Conservation (phyloP, 768 basidiomycete species). For the Hypsizygus marmoreus region DNA sequence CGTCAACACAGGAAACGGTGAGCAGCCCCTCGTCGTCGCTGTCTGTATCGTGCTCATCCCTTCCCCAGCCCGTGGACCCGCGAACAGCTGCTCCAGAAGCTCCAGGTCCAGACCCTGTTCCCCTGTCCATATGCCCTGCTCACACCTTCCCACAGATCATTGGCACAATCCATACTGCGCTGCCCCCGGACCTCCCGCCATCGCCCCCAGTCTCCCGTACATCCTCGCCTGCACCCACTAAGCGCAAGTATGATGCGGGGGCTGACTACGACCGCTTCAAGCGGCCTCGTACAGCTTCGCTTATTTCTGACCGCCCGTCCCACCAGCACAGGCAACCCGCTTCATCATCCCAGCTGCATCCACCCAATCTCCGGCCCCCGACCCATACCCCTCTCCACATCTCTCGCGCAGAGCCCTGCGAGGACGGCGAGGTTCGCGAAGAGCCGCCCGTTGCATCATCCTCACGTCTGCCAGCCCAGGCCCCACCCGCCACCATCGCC, state of each 20-base stretch:
- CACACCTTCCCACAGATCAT: constrained; percentile 35
- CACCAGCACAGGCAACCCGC: constrained; percentile 22
- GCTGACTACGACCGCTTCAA: constrained; percentile 45
- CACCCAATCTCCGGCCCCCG: constrained; percentile 28
- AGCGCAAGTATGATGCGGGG: constrained; percentile 48
- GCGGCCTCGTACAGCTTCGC: constrained; percentile 42
- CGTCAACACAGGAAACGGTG: constrained; percentile 37
- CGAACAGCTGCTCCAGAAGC: constrained; percentile 49
- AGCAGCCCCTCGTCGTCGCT: constrained; percentile 16
- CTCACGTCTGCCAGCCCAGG: constrained; percentile 23
- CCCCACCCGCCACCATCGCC: constrained; percentile 26
- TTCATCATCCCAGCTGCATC: constrained; percentile 24
- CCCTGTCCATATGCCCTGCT: constrained; percentile 7
- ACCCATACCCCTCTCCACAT: constrained; percentile 21
- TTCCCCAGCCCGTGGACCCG: constrained; percentile 48
- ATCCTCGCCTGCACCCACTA: constrained; percentile 46
- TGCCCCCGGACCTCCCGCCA: constrained; percentile 50
- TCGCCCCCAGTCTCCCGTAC: constrained; percentile 55
- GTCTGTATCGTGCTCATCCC: constrained; percentile 15
- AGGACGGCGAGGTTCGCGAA: constrained; percentile 58
- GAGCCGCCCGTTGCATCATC: constrained; percentile 35
- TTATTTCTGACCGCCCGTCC: constrained; percentile 24
- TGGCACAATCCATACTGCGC: constrained; percentile 39
- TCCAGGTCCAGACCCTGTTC: constrained; percentile 37
- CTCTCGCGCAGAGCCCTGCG: constrained; percentile 46